These are phyloP conservation scores for Vinca major DNA, from an alignment of 305 asterid genomes.

Conservation along the genomic window DNA sequence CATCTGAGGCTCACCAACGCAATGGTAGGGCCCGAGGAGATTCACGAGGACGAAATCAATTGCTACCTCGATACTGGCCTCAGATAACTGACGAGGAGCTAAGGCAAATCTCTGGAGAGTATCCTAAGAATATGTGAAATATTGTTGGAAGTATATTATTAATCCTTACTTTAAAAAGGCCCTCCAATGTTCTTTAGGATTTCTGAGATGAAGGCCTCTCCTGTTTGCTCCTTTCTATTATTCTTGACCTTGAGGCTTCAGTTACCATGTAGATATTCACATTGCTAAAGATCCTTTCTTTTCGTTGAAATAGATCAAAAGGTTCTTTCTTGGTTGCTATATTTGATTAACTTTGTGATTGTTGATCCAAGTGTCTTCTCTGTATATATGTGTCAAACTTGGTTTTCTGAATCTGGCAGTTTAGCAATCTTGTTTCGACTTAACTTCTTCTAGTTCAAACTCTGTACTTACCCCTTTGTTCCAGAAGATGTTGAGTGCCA, in stretches of 20 bases:
- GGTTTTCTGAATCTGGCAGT: not conserved
- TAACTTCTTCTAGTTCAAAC: conserved; percentile 58
- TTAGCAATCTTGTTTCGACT: conserved; percentile 19
- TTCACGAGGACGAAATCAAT: conserved; percentile 45
- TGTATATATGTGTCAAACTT: not conserved
- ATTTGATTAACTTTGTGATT: not conserved
- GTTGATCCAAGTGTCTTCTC: not conserved
- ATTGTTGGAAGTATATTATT: not conserved
- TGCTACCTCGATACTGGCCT: conserved; percentile 63
- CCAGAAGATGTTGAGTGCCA: conserved; percentile 90
- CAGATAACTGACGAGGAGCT: conserved; percentile 52
- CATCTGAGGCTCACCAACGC: conserved; percentile 4
- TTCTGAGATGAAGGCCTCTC: not conserved
- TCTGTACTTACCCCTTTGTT: conserved; percentile 76
- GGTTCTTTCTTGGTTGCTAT: not conserved
- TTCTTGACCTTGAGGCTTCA: not conserved
- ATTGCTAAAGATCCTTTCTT: not conserved
- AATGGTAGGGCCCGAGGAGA: conserved; percentile 37
- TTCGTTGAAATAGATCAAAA: not conserved
- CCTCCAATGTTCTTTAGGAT: not conserved
- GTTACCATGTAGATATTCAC: not conserved
- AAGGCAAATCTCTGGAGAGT: conserved; percentile 54
- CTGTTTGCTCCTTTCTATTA: not conserved
- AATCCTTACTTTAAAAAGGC: not conserved
- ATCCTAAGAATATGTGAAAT: conserved; percentile 38